Percentiles rank a stretch among this genome's conserved stretches.
Conservation (phyloP, 805 yeast genomes). For the Ogataea glucozyma region DNA sequence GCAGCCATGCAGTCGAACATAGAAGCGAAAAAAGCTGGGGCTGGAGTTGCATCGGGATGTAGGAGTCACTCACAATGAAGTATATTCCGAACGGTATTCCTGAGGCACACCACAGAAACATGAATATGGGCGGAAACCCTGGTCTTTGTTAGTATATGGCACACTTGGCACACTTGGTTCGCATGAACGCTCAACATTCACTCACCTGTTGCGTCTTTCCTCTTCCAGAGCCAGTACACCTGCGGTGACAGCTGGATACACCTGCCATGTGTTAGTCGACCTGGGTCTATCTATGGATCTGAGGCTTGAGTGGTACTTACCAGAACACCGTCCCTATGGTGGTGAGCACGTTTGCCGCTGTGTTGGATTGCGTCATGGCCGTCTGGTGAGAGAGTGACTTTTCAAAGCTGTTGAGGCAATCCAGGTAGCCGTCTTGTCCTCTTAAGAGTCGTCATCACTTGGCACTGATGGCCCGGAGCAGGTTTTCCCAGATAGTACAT, state of each 20-base stretch:
- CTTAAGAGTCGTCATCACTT: no score
- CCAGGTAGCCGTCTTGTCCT: no score
- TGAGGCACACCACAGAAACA: conserved; percentile 77
- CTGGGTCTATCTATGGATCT: background rate
- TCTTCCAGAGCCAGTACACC: conserved; percentile 60
- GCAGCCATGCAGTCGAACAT: conserved; percentile 65
- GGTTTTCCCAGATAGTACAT: no score
- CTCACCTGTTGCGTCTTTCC: conserved; percentile 71
- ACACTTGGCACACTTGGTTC: background rate
- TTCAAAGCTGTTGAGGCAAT: no score
- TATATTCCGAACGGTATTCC: conserved; percentile 89
- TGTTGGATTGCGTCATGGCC: conserved; percentile 21
- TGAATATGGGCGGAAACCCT: conserved; percentile 83
- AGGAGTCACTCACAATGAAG: conserved; percentile 68
- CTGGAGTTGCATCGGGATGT: conserved; percentile 79
- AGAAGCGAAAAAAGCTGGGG: conserved; percentile 81
- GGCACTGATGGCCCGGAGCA: no score
- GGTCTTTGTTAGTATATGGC: conserved; percentile 4
- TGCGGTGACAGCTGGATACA: conserved; percentile 89
- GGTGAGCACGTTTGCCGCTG: conserved; percentile 74
- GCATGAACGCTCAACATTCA: background rate
- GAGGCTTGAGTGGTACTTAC: conserved; percentile 38
- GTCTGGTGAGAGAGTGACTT: background rate
- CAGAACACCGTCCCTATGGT: conserved; percentile 90
- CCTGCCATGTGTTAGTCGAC: conserved; percentile 12